These are phyloP conservation scores for Penicillium fimorum DNA, from an alignment of 495 filamentous ascomycete genomes.

Conservation along the genomic window DNA sequence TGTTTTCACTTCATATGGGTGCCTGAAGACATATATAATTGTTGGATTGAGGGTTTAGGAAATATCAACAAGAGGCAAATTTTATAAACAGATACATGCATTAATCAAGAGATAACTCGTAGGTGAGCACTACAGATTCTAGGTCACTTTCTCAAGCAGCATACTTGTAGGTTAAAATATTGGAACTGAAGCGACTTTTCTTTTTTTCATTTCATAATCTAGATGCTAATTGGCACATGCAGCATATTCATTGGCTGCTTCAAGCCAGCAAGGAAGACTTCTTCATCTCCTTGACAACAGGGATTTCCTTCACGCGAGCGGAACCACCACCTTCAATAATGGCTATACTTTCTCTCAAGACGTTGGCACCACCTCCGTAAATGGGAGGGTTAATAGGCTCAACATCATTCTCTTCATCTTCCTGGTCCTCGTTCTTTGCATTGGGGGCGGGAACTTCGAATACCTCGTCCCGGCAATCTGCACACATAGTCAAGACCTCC, in stretches of 20 bases:
- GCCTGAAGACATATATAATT: background rate
- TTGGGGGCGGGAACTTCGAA: constrained; percentile 44
- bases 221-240: background rate
- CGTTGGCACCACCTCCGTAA: constrained; percentile 28
- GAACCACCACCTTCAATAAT: constrained; percentile 21
- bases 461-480: constrained; percentile 61
- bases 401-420: constrained; percentile 15
- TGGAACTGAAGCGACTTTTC: constrained; percentile 4
- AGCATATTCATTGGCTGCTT: background rate
- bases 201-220: constrained; percentile 1
- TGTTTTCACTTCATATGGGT: background rate
- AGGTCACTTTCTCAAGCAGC: background rate
- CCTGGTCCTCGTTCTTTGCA: constrained; percentile 16
- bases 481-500: constrained; percentile 69
- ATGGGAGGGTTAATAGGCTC: constrained; percentile 29
- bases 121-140: background rate
- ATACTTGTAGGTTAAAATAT: background rate
- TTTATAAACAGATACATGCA: too few relatives aligned
- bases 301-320: constrained; percentile 32
- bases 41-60: too few relatives aligned
- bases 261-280: constrained; percentile 57
- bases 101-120: background rate
- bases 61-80: too few relatives aligned
- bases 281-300: constrained; percentile 46
- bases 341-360: constrained; percentile 44